Base-by-base conservation (phyloP, 495 filamentous ascomycete species). In the Saxophila tyrrhenica region DNA sequence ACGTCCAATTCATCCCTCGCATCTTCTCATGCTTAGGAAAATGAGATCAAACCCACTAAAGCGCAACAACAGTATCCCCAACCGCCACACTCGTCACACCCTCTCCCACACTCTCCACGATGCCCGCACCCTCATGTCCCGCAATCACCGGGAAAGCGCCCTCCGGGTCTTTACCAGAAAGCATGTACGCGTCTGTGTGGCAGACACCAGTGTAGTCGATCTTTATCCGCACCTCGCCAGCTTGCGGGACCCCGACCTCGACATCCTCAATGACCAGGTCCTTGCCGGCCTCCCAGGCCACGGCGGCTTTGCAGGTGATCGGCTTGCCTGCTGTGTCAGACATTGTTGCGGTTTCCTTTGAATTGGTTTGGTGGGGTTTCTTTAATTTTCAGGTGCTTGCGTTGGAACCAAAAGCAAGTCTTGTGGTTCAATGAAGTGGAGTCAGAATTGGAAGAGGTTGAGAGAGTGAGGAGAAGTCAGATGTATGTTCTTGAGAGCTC, bases 101-200 rank as follows among this genome's bases (percentile, higher is more conserved):
- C 72, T 96, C 90, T 55, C 92, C 92, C 49, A 98, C 83, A 2
- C 89, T 95, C 76, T 98, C 92, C 67, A 98, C 91, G 61, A 95
- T 82, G 67, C 92, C 92, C 48, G 92, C 94, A 64, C 92, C 92
- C 72, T 98, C 92, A 72, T 98, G 92, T 47, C 92, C 92, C 32
- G 96, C 81, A 57, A 98, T 82, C 58, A 97, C 84, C 58, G 92
- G 92, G 77, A 98, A 98, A 32, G 94, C 92, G 59, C 92, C 92
- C 73, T 98, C 92, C 41, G 94, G 92, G 63, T 98, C 92, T 74
- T 96, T 95, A 56, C 92, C 92, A 19, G 91, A 96, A 55, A 98
- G 78, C 20, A 92, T 98, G 76, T 97, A 98, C 67, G 92, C 92
- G 79, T 98, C 92, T 63, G 92, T 98, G 72, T 98, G 92, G 74